Evolutionary conservation across 768 basidiomycete species (phyloP).

Genomic region (Boletus edulis): DNA sequence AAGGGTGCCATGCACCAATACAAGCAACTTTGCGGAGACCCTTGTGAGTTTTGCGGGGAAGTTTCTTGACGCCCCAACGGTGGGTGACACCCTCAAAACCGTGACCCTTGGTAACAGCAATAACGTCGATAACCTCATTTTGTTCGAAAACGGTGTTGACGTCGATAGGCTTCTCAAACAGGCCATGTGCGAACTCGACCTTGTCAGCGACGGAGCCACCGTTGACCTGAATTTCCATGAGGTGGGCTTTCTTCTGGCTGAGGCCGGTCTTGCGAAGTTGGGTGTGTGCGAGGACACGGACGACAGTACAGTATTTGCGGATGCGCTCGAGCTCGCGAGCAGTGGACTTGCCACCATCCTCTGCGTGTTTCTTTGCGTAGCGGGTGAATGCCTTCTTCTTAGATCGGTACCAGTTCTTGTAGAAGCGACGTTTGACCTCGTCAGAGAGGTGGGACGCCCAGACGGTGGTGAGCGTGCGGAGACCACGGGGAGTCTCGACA

Average conservation of each 20-base stretch:
- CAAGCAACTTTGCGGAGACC: constrained; percentile 99
- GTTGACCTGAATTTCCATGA: constrained; percentile 99
- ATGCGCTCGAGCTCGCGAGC: constrained; percentile 98
- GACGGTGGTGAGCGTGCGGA: constrained; percentile 97
- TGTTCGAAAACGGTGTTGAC: constrained; percentile 88
- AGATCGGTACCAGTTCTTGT: constrained; percentile 99
- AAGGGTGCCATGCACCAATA: constrained; percentile 98
- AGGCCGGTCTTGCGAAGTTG: constrained; percentile 98
- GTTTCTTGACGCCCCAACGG: constrained; percentile 99
- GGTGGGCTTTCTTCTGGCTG: constrained; percentile 98
- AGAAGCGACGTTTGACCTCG: constrained; percentile 98
- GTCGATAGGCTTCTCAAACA: constrained; percentile 97
- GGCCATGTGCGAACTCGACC: constrained; percentile 88
- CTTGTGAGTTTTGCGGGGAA: constrained; percentile 98
- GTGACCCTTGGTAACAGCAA: constrained; percentile 99
- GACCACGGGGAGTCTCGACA: constrained; percentile 98
- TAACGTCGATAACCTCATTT: constrained; percentile 94
- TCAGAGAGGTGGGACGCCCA: constrained; percentile 98
- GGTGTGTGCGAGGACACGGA: constrained; percentile 98
- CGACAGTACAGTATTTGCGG: constrained; percentile 99
- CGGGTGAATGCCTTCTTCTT: constrained; percentile 99
- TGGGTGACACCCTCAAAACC: constrained; percentile 99
- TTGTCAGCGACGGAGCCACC: constrained; percentile 96
- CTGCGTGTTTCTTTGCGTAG: constrained; percentile 99
- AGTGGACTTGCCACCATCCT: constrained; percentile 89